Evolutionary conservation across 257 asterid species (phyloP), one percentile per base, ranked within the genome.

Genomic region (Solanum chiquidenum): DNA sequence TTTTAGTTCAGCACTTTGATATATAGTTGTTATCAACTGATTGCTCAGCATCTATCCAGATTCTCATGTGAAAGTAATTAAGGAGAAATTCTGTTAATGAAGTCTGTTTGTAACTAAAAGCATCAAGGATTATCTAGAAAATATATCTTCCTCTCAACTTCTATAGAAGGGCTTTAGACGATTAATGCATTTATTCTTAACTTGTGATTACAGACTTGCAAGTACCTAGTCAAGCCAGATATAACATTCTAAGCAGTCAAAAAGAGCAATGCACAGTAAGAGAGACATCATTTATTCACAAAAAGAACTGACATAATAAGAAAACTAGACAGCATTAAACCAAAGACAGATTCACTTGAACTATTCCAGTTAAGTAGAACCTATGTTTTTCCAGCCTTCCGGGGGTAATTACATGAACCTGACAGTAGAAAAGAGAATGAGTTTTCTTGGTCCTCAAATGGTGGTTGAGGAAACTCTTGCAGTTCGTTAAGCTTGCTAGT

Each of bases 361-460:
- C 55, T 55, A 82, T 68, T 82, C 90, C 64, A 87, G 21, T 88
- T 88, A 79, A 85, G 87, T 88, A 60, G 92, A 88, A 90, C 92
- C 90, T 25, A 85, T 80, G 77, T 92, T 42, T 72, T 88, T 84
- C 92, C 92, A 37, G 89, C 89, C 91, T 90, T 96, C 3, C 83
- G 88, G 60, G 94, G 90, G 90, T 93, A 93, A 89, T 92, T 90
- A 87, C 94, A 91, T 21, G 94, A 86, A 68, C 91, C 96, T 5
- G 93, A 87, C 13, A 92, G 89, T 69, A 96, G 91, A 90, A 94
- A 96, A 9, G 96, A 92, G 84, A 96, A 91, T 21, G 94, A 82
- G 87, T 89, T 89, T 7, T 95, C 98, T 1, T 95, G 89, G 75
- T 94, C 98, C 34, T 94, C 98, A 86, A 90, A 95, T 72, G 94